Evolutionary conservation across 352 stramenopile species (phyloP).

Genomic region (Globisporangium mamillatum): DNA sequence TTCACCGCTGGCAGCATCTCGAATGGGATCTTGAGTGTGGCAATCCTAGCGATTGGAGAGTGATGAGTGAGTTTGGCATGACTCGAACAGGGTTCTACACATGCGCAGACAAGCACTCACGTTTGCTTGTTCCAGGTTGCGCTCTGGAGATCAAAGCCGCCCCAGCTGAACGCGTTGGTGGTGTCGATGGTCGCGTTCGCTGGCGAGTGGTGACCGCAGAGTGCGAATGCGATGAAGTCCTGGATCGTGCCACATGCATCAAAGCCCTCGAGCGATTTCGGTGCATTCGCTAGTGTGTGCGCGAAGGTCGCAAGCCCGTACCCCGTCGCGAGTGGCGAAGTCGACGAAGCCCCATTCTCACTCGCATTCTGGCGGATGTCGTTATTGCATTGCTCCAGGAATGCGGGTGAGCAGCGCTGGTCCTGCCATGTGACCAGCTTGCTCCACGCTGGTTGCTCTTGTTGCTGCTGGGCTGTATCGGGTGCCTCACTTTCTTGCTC

Average conservation of each 20-base stretch:
- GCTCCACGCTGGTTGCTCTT: slow-evolving; percentile 40
- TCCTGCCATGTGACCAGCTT: slow-evolving; percentile 79
- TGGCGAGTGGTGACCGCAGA: slow-evolving; percentile 50
- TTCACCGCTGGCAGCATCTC: slow-evolving; percentile 61
- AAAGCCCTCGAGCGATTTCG: slow-evolving; percentile 37
- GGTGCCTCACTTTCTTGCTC: slow-evolving; percentile 2
- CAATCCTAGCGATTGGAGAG: slow-evolving; percentile 26
- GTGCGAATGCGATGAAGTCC: slow-evolving; percentile 68
- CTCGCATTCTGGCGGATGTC: slow-evolving; percentile 9
- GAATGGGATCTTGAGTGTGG: slow-evolving; percentile 53
- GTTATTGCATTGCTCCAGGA: slow-evolving; percentile 34
- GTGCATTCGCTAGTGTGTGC: slow-evolving; percentile 38
- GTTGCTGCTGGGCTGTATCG: not conserved
- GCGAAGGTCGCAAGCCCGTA: slow-evolving; percentile 75
- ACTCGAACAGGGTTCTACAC: not conserved
- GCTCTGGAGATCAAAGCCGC: slow-evolving; percentile 43
- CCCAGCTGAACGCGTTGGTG: slow-evolving; percentile 79
- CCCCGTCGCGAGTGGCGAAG: slow-evolving; percentile 38
- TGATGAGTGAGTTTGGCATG: too few relatives aligned
- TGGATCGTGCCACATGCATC: slow-evolving; percentile 81
- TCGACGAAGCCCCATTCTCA: slow-evolving; percentile 15
- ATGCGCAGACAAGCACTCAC: slow-evolving; percentile 19
- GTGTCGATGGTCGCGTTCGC: slow-evolving; percentile 57
- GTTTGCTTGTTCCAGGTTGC: slow-evolving; percentile 43
- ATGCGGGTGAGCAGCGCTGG: slow-evolving; percentile 59